phyloP scores from a whole-genome alignment of 2,329 filamentous ascomycete species.

The Penicillium thymicola region DNA sequence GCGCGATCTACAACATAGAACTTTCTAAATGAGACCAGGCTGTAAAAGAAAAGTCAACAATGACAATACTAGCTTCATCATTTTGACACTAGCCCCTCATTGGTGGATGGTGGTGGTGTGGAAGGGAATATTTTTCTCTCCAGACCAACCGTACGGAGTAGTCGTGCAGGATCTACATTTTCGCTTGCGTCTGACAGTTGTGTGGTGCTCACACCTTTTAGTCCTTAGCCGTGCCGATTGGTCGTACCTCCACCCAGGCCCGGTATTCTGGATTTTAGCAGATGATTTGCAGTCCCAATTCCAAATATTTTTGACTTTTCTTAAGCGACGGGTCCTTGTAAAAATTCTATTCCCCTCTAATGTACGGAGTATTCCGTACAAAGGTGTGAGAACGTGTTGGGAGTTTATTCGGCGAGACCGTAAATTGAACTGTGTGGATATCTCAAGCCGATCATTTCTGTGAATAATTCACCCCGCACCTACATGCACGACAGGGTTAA shows the following conservation, averaged over 20 bases:
- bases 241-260: not conserved
- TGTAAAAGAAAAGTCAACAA: not conserved
- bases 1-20: not conserved
- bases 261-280: not conserved
- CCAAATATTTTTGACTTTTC: conserved; percentile 3
- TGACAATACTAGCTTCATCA: not conserved
- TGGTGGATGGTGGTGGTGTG: not conserved
- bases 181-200: conserved; percentile 7
- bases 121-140: not conserved
- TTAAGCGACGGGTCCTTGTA: not conserved
- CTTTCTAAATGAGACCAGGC: not conserved
- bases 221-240: not conserved
- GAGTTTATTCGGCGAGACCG: not conserved
- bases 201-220: not conserved
- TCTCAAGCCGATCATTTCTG: conserved; percentile 4
- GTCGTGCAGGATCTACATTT: conserved; percentile 6
- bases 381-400: not conserved
- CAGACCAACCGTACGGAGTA: not conserved
- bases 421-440: not conserved
- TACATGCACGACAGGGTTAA: not conserved
- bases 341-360: not conserved
- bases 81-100: not conserved
- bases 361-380: not conserved
- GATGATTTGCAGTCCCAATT: not conserved
- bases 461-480: conserved; percentile 4